Base-by-base conservation (phyloP, 2,329 filamentous ascomycete genomes). In the Lachnellula cervina region DNA sequence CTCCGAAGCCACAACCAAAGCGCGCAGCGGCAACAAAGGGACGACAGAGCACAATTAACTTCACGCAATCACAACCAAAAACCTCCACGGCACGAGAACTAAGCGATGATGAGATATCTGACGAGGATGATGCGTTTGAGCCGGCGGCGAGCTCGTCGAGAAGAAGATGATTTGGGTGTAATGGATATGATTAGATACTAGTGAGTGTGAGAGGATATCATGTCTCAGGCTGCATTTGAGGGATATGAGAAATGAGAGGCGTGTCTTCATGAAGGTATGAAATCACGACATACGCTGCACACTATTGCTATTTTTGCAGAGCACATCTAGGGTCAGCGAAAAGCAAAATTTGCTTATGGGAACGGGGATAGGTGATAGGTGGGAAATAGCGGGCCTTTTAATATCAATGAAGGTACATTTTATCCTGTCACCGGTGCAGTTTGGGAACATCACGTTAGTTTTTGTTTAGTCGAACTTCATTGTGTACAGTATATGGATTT, bases 101-200 rank as follows among this genome's bases (percentile, higher is more conserved):
- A 52, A 86, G 83, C 58, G 82, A 85, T 56, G 83, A 87, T 65
- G 83, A 85, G 68, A 84, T 87, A 45, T 82, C 79, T 0, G 81
- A 83, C 55, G 70, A 71, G 55, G 81, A 84, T 44, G 80, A 83
- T 68, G 76, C 76, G 0, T 86, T 87, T 68, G 81, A 85, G 68
- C 66, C 66, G 4, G 59, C 64, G 52, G 48, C 51, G 52, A 43
- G 37, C 19, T 44, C 53, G 11, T 63, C 60, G 14, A 42, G 44
- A 51, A 52, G 56, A 52, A 49, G 52, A 55, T 45, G 42, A 57
- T 53, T 28, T 11, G 23, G 8, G 37, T 3, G 37, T 40, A 5
- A 40, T 17, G 16, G 14, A 51, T 8, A 46, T 21, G 9, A 38
- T 51, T 8, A 21, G 37, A n/a, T 25, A 21, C 6, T 21, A 9